A percentile compares a stretch with the other conserved stretches of the same genome.
phyloP scores from a whole-genome alignment of 2,329 filamentous ascomycete genomes.

The Rhytidhysteron rufulum region DNA sequence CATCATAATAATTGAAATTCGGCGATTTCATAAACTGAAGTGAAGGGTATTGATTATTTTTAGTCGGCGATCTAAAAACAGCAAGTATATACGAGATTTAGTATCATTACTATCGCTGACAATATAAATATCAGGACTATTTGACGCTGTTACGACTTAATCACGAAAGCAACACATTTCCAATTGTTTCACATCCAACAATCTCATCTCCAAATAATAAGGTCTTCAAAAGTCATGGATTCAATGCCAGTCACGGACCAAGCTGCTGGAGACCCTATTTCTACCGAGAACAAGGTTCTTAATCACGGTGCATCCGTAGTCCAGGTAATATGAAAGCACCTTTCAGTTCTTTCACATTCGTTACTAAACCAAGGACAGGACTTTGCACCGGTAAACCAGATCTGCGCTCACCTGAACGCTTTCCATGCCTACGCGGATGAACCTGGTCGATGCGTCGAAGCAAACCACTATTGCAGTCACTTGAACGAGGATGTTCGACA shows the following conservation, averaged over 20 bases:
- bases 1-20: no score
- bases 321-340: constrained; percentile 43
- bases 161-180: no score
- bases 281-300: constrained; percentile 55
- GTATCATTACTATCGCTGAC: no score
- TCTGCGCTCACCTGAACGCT: constrained; percentile 83
- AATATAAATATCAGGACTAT: no score
- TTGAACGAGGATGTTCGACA: constrained; percentile 74
- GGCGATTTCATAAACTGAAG: no score
- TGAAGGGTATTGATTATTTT: no score
- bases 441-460: constrained; percentile 64
- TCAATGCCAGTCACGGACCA: constrained; percentile 37
- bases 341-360: neutral
- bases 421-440: constrained; percentile 80
- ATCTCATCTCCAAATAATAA: no score
- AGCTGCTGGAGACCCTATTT: constrained; percentile 49
- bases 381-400: constrained; percentile 67
- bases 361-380: constrained; percentile 39
- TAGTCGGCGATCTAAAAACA: no score
- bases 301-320: constrained; percentile 59
- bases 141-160: no score
- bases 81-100: no score
- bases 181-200: no score
- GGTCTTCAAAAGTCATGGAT: constrained; percentile 36
- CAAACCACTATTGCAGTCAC: constrained; percentile 83